Percentiles rank a stretch among this genome's conserved stretches.
These are phyloP conservation scores for Neovahlkampfia damariscottae DNA, from an alignment of 78 protist genomes.

Conservation along the genomic window DNA sequence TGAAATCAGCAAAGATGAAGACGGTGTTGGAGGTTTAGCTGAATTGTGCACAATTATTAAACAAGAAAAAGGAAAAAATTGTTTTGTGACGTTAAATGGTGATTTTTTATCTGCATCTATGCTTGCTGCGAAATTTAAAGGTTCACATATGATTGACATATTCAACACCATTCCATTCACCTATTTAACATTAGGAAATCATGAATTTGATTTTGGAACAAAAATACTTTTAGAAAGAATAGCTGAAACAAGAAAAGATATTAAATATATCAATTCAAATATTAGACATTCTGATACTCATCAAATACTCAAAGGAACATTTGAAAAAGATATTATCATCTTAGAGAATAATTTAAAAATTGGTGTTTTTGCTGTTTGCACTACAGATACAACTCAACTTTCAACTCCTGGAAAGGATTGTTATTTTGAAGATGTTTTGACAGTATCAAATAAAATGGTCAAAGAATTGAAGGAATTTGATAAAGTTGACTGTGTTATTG, in stretches of 20 bases:
- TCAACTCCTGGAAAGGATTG: not conserved
- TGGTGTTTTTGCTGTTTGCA: constrained; percentile 12
- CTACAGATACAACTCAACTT: constrained; percentile 11
- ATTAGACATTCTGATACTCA: not conserved
- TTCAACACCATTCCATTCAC: constrained; percentile 6
- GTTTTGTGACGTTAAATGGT: constrained; percentile 16
- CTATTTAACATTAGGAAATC: constrained; percentile 17
- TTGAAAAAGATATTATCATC: not conserved
- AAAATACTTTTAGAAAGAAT: not conserved
- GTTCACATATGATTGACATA: constrained; percentile 26
- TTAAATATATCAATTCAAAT: not conserved
- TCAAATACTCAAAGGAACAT: not conserved
- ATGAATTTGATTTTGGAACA: constrained; percentile 25
- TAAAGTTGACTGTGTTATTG: constrained; percentile 10
- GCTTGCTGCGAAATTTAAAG: constrained; percentile 17
- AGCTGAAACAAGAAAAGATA: constrained; percentile 12
- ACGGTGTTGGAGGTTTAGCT: no score
- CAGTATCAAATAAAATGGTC: constrained; percentile 5
- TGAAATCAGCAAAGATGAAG: no score
- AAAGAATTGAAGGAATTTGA: not conserved
- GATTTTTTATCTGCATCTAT: constrained; percentile 16
- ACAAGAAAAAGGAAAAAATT: no score
- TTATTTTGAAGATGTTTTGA: not conserved
- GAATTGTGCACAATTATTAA: no score
- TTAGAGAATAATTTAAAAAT: constrained; percentile 8